These are phyloP conservation scores for Dalbergia cultrata DNA, from an alignment of 306 rosid species.

Conservation along the genomic window DNA sequence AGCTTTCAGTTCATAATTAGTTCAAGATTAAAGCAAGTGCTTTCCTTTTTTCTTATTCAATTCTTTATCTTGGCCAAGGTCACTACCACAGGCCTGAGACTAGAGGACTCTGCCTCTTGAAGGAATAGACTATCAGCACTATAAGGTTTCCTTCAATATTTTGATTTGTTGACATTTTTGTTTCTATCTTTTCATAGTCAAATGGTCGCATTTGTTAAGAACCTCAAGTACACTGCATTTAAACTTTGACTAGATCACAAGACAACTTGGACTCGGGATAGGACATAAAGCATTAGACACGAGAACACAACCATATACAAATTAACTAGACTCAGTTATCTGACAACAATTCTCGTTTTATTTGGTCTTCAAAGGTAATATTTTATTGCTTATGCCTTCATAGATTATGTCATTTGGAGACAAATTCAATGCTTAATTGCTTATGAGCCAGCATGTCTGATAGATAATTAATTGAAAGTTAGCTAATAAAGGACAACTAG, in stretches of 20 bases:
- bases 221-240: conserved; percentile 32
- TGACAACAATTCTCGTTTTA: conserved; percentile 91
- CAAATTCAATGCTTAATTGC: conserved; percentile 14
- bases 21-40: conserved; percentile 23
- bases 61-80: conserved; percentile 50
- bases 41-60: conserved; percentile 22
- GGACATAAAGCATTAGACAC: conserved; percentile 53
- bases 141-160: conserved; percentile 48
- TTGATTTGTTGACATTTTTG: not conserved
- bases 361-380: conserved; percentile 95
- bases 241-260: conserved; percentile 51
- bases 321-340: conserved; percentile 82
- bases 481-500: not conserved
- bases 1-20: conserved; percentile 21
- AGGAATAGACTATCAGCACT: conserved; percentile 55
- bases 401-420: conserved; percentile 24
- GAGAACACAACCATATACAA: conserved; percentile 69
- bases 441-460: not conserved
- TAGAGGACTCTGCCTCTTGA: conserved; percentile 66
- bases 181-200: not conserved
- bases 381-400: conserved; percentile 37
- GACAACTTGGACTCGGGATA: conserved; percentile 56
- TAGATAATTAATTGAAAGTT: not conserved
- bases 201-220: conserved; percentile 7
- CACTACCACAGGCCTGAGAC: conserved; percentile 71